Evolutionary conservation across 2,329 filamentous ascomycete genomes (phyloP).

Genomic region (Hypoxylon sp.): DNA sequence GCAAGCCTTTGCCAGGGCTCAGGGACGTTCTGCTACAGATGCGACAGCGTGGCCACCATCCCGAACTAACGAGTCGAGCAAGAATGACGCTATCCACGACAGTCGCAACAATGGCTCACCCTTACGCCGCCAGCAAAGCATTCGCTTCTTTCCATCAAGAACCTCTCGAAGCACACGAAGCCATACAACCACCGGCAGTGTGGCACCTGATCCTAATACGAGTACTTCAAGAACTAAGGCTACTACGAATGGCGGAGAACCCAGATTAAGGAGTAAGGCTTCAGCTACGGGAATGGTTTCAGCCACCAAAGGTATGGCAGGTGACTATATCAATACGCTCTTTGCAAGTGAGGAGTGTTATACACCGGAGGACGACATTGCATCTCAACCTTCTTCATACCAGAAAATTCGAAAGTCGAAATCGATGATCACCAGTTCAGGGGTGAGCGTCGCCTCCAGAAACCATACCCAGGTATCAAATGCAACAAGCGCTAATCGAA

Average conservation of each 20-base stretch:
- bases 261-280: slow-evolving; percentile 32
- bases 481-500: slow-evolving; percentile 29
- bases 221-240: slow-evolving; percentile 13
- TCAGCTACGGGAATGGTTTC: slow-evolving; percentile 47
- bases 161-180: slow-evolving; percentile 10
- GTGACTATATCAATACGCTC: slow-evolving; percentile 54
- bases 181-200: slow-evolving; percentile 9
- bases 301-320: slow-evolving; percentile 48
- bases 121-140: slow-evolving; percentile 63
- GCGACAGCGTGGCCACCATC: slow-evolving; percentile 51
- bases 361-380: slow-evolving; percentile 61
- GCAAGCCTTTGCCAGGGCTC: slow-evolving; percentile 69
- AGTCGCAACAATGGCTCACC: slow-evolving; percentile 40
- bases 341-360: slow-evolving; percentile 58
- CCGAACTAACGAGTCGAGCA: slow-evolving; percentile 39
- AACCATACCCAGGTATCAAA: slow-evolving; percentile 13
- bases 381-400: slow-evolving; percentile 61
- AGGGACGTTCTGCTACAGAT: slow-evolving; percentile 55
- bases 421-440: slow-evolving; percentile 62
- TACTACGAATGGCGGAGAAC: slow-evolving; percentile 12
- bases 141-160: slow-evolving; percentile 61
- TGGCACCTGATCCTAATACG: slow-evolving; percentile 9
- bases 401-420: slow-evolving; percentile 65
- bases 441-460: slow-evolving; percentile 23
- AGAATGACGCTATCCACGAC: slow-evolving; percentile 31